Conservation (phyloP, 176 grass and related monocot species). For the Aegilops longissima region DNA sequence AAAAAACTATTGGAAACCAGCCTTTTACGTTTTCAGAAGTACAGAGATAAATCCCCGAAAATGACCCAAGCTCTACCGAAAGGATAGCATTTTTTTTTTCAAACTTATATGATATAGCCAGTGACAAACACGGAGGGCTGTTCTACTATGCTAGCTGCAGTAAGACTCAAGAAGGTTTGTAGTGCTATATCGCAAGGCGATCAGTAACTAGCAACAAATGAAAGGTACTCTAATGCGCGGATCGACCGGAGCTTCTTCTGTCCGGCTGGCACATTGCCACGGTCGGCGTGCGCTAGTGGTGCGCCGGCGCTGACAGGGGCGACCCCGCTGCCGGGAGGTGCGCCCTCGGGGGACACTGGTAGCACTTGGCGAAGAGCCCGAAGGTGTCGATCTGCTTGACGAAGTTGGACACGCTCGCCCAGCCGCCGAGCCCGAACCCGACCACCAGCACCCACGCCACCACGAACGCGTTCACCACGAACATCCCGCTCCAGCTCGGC, state of each 20-base stretch:
- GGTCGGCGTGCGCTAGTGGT: not conserved
- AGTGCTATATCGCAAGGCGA: not conserved
- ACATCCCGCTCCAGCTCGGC: conserved; percentile 76
- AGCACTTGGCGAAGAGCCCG: conserved; percentile 81
- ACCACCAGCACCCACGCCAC: conserved; percentile 82
- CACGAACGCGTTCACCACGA: conserved; percentile 64
- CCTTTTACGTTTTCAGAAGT: no score
- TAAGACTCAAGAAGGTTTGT: not conserved
- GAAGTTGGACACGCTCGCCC: conserved; percentile 80
- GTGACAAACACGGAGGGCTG: not conserved
- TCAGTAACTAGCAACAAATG: not conserved
- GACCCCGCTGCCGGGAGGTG: conserved; percentile 7
- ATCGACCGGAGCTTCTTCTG: not conserved
- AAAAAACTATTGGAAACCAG: no score
- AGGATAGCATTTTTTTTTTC: no score
- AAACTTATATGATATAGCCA: no score
- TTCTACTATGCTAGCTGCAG: conserved; percentile 15
- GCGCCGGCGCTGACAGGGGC: not conserved
- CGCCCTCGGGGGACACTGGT: conserved; percentile 49
- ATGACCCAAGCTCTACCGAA: no score
- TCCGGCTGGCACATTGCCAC: not conserved
- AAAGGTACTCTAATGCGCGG: not conserved
- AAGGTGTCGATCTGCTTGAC: conserved; percentile 76
- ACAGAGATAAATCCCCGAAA: no score
- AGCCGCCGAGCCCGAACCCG: conserved; percentile 74